phyloP scores from a whole-genome alignment of 2,329 filamentous ascomycete genomes.

The Aspergillus pseudoglaucus region DNA sequence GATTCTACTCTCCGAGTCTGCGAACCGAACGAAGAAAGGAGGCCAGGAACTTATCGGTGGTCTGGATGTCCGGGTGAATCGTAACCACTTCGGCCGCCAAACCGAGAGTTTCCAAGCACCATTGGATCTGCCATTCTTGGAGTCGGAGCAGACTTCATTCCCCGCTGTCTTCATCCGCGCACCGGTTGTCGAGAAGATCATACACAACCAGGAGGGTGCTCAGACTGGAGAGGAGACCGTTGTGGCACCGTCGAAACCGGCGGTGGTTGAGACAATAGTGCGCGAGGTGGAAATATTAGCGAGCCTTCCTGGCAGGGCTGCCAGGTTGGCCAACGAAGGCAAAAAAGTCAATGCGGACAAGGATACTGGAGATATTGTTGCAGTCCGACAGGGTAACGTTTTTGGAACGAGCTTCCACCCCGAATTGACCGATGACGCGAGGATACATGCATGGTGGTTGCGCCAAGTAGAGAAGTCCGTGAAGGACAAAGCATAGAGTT shows the following conservation, averaged over 20 bases:
- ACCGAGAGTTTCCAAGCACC: constrained; percentile 81
- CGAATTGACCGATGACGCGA: constrained; percentile 77
- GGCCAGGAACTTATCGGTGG: constrained; percentile 92
- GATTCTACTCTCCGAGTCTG: constrained; percentile 81
- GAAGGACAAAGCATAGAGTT: constrained; percentile 15
- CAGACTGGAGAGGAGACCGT: constrained; percentile 48
- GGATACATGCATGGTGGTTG: constrained; percentile 94
- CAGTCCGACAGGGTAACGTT: constrained; percentile 82
- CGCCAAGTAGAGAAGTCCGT: constrained; percentile 54
- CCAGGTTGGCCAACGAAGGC: constrained; percentile 42
- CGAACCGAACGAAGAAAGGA: constrained; percentile 80
- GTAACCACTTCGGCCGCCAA: constrained; percentile 93
- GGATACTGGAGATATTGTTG: constrained; percentile 66
- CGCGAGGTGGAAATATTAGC: constrained; percentile 54
- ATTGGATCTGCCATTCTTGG: constrained; percentile 66
- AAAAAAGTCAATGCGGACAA: constrained; percentile 33
- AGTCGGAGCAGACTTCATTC: constrained; percentile 48
- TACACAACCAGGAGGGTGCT: constrained; percentile 49
- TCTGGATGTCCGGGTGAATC: constrained; percentile 79
- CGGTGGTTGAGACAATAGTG: constrained; percentile 40
- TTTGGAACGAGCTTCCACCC: constrained; percentile 95
- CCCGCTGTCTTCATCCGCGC: constrained; percentile 88
- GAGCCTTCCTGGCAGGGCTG: constrained; percentile 48
- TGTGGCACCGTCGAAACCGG: constrained; percentile 50
- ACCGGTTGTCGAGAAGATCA: constrained; percentile 79